Percentiles rank a stretch among this genome's conserved stretches.
These are phyloP conservation scores for Cordyceps fumosorosea DNA, from an alignment of 2,329 filamentous ascomycete genomes.

Conservation along the genomic window DNA sequence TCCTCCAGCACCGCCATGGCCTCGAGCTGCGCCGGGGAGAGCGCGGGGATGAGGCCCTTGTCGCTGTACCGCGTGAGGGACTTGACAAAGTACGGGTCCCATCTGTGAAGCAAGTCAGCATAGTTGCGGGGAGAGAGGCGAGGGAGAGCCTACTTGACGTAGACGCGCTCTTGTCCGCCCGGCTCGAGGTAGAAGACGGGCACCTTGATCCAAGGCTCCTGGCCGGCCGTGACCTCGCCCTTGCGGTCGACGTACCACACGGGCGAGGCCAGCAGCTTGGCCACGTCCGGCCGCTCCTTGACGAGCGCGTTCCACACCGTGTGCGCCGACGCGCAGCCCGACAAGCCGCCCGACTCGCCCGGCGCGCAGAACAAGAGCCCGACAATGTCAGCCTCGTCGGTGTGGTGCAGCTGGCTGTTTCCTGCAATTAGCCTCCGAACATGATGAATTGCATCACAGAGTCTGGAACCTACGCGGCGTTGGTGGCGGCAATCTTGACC, in stretches of 20 bases:
- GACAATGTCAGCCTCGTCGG: constrained; percentile 76
- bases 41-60: constrained; percentile 62
- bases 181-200: constrained; percentile 69
- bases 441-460: too few relatives aligned
- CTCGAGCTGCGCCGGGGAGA: constrained; percentile 61
- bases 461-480: background rate
- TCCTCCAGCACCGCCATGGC: constrained; percentile 58
- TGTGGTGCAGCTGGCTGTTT: constrained; percentile 42
- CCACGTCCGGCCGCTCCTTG: constrained; percentile 70
- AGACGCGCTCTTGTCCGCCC: constrained; percentile 39
- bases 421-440: background rate
- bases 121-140: background rate
- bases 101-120: constrained; percentile 45
- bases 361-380: constrained; percentile 72
- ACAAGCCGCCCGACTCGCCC: constrained; percentile 73
- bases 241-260: constrained; percentile 93
- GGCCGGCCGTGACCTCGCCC: constrained; percentile 67
- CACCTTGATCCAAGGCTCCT: constrained; percentile 68
- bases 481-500: constrained; percentile 78
- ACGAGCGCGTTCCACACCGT: constrained; percentile 76
- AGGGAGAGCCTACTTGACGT: constrained; percentile 51
- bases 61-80: constrained; percentile 70
- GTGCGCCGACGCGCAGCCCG: constrained; percentile 71
- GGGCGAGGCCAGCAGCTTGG: constrained; percentile 65
- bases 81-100: constrained; percentile 83